Evolutionary conservation across 2,329 filamentous ascomycete species (phyloP), one percentile per base, ranked within the genome.

Genomic region (Ceratocystis destructans): DNA sequence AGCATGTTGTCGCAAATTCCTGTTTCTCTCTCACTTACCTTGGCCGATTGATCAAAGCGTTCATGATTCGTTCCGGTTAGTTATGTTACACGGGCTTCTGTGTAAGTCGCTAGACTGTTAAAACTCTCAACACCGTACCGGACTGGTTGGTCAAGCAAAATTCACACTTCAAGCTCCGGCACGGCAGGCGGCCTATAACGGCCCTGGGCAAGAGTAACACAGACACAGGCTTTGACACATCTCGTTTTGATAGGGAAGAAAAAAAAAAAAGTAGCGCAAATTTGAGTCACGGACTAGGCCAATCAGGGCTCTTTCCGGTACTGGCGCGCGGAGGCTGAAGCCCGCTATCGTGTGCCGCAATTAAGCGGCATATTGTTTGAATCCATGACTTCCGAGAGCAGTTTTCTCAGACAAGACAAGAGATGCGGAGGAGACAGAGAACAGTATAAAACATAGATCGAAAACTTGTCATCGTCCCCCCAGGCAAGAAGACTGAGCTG

Each of bases 301-400:
- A 25, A 31, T 33, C 41, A 59, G 55, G 6, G 55, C 15, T 37
- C 15, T 33, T 37, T 5, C 28, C 55, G 55, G 55, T 10, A 46
- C 20, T 22, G 33, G 44, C 37, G 44, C 37, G 53, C 53, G 64
- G 64, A 65, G 64, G 64, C 53, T 61, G 64, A 65, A 65, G 53
- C 53, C 53, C 64, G 53, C 45, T 20, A 31, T 31, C 25, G 53
- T 59, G 28, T 59, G 28, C 53, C 53, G 53, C 6, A 3, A 57
- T 17, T 31, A 8, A 57, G 12, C 8, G 55, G 28, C 28, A 37
- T 31, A 1, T 33, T n/a, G 55, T 31, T 17, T n/a, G 15, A 1
- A 31, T n/a, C 17, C 8, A 2, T 4, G 6, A 31, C 22, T 53
- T 28, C 15, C 20, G 7, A 48, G 48, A 7, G 20, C n/a, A 3